Base-by-base conservation (phyloP, 371 early-diverging fungal species). In the Mucor indicus region DNA sequence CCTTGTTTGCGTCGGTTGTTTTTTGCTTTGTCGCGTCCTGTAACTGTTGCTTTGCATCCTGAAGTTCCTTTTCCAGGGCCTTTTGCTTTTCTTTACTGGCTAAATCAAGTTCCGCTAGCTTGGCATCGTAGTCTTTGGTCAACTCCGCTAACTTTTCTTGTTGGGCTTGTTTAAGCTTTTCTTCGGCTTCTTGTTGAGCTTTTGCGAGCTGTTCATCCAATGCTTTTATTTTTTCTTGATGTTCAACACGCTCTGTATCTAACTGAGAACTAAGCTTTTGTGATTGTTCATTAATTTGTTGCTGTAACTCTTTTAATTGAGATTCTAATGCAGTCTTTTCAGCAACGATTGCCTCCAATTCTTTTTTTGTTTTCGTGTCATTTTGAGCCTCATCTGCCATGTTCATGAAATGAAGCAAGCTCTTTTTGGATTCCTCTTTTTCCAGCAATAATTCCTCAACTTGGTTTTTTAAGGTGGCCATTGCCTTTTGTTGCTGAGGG, bases 381-480 rank as follows among this genome's bases (percentile, higher is more conserved):
- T 58, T 48, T 20, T 53, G 20, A 10, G 64, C 57, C 21, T 69
- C 69, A 50, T 69, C 69, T 8, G 64, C 65, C n/a, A 57, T 57
- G 33, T 56, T 60, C 69, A 69, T 66, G 42, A 69, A 62, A n/a
- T 60, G 61, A 19, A 67, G 24, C 4, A 73, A 37, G 24, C 59
- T 69, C 39, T 69, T 64, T 47, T 73, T 73, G 9, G 69, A 62
- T 35, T 69, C 67, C 44, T 66, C 69, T 20, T 73, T 73, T 40
- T 73, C 74, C n/a, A 69, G 27, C 3, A 67, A 48, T 1, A 73
- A 44, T 30, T 73, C 69, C 37, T 73, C 74, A 1, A 73, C 61
- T 40, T 73, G 64, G 33, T 69, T 73, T 24, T 64, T 66, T 16
- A 69, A 45, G 8, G 58, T 45, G 1, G 62, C 62, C 8, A 65